Percentiles rank a stretch among this genome's conserved stretches.
Conservation (phyloP, 2,329 filamentous ascomycete genomes). For the Fulvia fulva region DNA sequence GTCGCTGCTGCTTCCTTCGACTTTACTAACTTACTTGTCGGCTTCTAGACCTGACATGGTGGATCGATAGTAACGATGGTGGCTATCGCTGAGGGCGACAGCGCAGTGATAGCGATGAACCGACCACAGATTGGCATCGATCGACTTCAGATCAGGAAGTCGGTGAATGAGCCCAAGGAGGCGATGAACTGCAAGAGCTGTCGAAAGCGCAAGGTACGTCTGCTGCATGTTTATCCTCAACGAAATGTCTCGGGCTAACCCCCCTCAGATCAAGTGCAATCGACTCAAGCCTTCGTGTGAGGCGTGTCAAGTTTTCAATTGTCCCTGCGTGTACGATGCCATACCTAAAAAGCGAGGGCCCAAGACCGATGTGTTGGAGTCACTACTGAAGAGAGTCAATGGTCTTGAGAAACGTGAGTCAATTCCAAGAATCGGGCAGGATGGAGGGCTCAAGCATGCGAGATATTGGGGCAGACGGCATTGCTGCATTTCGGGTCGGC, state of each 20-base stretch:
- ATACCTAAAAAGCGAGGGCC: slow-evolving; percentile 86
- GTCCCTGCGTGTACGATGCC: slow-evolving; percentile 83
- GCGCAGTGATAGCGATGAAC: slow-evolving; percentile 50
- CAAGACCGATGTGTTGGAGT: slow-evolving; percentile 84
- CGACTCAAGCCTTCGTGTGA: slow-evolving; percentile 79
- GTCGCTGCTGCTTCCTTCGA: not conserved
- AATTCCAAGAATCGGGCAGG: not conserved
- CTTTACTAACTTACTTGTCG: not conserved
- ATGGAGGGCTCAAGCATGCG: too few relatives aligned
- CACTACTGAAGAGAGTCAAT: slow-evolving; percentile 77
- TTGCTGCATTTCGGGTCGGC: too few relatives aligned
- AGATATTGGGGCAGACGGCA: too few relatives aligned
- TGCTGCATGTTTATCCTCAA: not conserved
- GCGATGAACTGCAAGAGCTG: slow-evolving; percentile 96
- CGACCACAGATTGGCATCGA: slow-evolving; percentile 61
- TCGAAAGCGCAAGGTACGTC: slow-evolving; percentile 77
- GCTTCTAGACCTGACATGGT: not conserved
- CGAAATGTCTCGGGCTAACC: not conserved
- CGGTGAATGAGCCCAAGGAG: slow-evolving; percentile 73
- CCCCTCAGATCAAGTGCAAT: slow-evolving; percentile 80
- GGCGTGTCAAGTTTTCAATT: slow-evolving; percentile 85
- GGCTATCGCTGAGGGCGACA: slow-evolving; percentile 18
- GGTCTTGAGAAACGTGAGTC: slow-evolving; percentile 66
- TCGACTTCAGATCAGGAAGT: slow-evolving; percentile 66
- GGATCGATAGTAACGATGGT: slow-evolving; percentile 6